Evolutionary conservation across 2,329 filamentous ascomycete genomes (phyloP), one percentile per base, ranked within the genome.

Genomic region (Clonostachys chloroleuca): DNA sequence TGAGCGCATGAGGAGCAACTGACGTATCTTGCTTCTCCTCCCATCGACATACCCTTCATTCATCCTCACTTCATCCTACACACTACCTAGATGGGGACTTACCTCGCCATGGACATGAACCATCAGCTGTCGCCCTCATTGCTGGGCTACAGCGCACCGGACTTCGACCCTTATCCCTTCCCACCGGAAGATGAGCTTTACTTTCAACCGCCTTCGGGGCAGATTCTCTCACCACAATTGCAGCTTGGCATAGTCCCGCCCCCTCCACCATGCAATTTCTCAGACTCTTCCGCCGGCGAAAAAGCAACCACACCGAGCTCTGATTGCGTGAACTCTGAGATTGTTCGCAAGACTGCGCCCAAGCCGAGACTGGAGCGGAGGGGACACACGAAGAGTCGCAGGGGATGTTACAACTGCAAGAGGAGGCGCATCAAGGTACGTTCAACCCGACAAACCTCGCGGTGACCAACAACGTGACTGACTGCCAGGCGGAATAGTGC

Each of bases 391-490:
- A 87, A 87, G 61, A 84, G 80, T 44, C 73, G 83, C 20, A 70
- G 77, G 14, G 83, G 83, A 9, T 86, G 83, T 62, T 86, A 77
- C 61, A 84, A 84, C 59, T 87, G 83, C 67, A 86, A 86, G 63
- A 71, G 77, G 47, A 68, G 83, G 39, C 76, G 82, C 49, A 85
- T 87, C 60, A 86, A 83, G 74, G 78, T 77, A 62, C 18, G 52
- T 20, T 14, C 34, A 6, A 12, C 9, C 20, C 24, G 24, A 30
- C 24, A 30, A 30, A 30, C 24, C 24, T 30, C 24, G 9, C 24
- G 24, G 24, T 33, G 37, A 13, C n/a, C n/a, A 13, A 43, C 18
- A 10, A 6, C 30, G 3, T 13, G 45, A 39, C 24, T 34, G 33
- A 10, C 10, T n/a, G 12, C 17, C 33, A 5, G 20, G 34, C 12